Conservation (phyloP, 768 basidiomycete genomes). For the Xerocomus spinulosus region DNA sequence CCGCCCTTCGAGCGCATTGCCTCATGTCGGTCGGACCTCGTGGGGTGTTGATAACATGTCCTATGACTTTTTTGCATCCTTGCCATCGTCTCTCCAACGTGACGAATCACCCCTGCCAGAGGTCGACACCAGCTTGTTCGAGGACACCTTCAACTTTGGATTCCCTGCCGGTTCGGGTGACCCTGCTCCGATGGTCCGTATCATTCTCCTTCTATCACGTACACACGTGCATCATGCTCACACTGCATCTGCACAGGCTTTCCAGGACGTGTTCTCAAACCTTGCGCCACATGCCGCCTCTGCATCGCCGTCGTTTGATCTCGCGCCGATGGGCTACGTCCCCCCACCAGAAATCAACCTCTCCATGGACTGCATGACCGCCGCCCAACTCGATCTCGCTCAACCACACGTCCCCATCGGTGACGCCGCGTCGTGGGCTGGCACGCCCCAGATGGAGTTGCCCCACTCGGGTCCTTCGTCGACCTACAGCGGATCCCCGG, state of each 20-base stretch:
- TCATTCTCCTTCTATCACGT: neutral
- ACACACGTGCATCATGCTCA: neutral
- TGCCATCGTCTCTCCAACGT: conserved; percentile 31
- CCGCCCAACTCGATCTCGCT: neutral
- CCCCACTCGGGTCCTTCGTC: conserved; percentile 36
- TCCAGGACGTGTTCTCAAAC: conserved; percentile 23
- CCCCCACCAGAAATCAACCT: conserved; percentile 16
- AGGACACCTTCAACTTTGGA: conserved; percentile 36
- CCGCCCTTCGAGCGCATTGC: conserved; percentile 47
- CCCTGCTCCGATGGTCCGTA: conserved; percentile 12
- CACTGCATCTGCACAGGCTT: conserved; percentile 6
- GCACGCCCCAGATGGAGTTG: conserved; percentile 11
- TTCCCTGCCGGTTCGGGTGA: conserved; percentile 17
- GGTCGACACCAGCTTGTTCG: conserved; percentile 44
- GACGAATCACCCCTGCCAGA: conserved; percentile 50
- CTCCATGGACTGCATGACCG: conserved; percentile 3
- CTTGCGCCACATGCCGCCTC: conserved; percentile 20
- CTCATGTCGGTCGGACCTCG: conserved; percentile 28
- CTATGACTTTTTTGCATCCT: conserved; percentile 18
- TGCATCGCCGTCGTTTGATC: conserved; percentile 3
- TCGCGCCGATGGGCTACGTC: conserved; percentile 29
- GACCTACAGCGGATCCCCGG: conserved; percentile 41
- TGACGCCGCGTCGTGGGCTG: conserved; percentile 7
- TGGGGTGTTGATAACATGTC: conserved; percentile 26
- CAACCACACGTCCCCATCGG: neutral